Conservation (phyloP, 805 yeast genomes). For the Blastobotrys attinorum region DNA sequence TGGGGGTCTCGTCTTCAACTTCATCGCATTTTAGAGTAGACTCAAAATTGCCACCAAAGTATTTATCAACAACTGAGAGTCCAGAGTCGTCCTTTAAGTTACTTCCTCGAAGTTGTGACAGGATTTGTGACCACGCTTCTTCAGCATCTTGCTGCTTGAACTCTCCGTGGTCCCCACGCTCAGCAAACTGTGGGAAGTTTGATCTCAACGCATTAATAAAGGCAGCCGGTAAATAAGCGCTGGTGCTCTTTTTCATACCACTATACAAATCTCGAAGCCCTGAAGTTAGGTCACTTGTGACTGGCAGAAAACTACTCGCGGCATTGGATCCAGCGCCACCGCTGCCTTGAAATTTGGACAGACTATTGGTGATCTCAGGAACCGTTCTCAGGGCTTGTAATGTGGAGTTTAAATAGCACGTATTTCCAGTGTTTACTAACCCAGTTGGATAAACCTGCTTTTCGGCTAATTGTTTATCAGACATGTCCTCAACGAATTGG, state of each 20-base stretch:
- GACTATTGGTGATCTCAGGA: slow-evolving; percentile 41
- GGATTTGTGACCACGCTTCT: slow-evolving; percentile 80
- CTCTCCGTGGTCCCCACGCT: slow-evolving; percentile 53
- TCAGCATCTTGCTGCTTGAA: slow-evolving; percentile 98
- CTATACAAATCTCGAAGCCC: slow-evolving; percentile 26
- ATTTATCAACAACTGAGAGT: slow-evolving; percentile 39
- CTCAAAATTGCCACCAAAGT: slow-evolving; percentile 59
- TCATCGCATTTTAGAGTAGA: slow-evolving; percentile 55
- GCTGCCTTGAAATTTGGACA: slow-evolving; percentile 30
- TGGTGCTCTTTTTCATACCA: slow-evolving; percentile 26
- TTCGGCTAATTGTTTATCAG: slow-evolving; percentile 34
- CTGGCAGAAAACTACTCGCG: neutral
- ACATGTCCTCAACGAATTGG: slow-evolving; percentile 64
- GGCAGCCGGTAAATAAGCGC: slow-evolving; percentile 58
- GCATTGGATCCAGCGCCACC: slow-evolving; percentile 17
- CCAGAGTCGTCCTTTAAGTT: slow-evolving; percentile 25
- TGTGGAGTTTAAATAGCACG: slow-evolving; percentile 70
- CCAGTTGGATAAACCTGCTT: slow-evolving; percentile 50
- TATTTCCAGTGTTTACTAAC: slow-evolving; percentile 61
- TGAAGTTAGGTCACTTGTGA: slow-evolving; percentile 22
- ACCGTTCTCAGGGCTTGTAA: slow-evolving; percentile 47
- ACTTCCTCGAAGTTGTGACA: slow-evolving; percentile 36
- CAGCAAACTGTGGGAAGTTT: slow-evolving; percentile 83
- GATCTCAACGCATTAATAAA: slow-evolving; percentile 50
- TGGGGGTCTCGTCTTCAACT: slow-evolving; percentile 40